These are phyloP conservation scores for Penstemon eatonii DNA, from an alignment of 257 asterid species.

Conservation along the genomic window DNA sequence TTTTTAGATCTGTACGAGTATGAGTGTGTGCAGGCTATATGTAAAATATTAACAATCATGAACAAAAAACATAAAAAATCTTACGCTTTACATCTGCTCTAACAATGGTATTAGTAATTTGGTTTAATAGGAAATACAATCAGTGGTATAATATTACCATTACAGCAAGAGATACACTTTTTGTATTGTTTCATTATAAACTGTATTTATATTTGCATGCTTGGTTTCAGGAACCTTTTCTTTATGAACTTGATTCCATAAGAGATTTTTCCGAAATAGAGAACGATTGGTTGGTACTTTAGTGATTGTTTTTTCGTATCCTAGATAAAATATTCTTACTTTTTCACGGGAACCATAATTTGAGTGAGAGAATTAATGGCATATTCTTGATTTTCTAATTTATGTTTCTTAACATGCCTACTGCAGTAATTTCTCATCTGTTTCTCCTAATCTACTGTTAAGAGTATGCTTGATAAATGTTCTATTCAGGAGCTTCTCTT, in stretches of 20 bases:
- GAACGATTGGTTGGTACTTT: not conserved
- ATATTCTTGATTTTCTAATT: not conserved
- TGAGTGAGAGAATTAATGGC: not conserved
- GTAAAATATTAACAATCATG: not conserved
- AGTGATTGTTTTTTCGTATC: not conserved
- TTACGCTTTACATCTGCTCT: not conserved
- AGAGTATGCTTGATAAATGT: not conserved
- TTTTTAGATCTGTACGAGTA: not conserved
- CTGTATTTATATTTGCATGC: not conserved
- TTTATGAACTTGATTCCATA: not conserved
- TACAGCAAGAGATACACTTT: too few species aligned
- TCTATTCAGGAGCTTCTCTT: not conserved
- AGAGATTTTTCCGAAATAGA: not conserved
- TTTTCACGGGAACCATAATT: too few species aligned
- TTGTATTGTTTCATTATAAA: too few species aligned
- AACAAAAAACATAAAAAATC: not conserved
- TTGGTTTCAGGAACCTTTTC: not conserved
- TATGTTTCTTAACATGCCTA: not conserved
- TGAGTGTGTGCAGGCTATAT: not conserved
- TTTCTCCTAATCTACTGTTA: constrained; percentile 3
- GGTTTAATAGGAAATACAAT: too few species aligned
- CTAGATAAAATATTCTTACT: too few species aligned
- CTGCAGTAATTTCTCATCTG: not conserved
- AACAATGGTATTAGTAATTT: too few species aligned
- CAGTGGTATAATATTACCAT: too few species aligned